These are phyloP conservation scores for Aurifilum marmelostoma DNA, from an alignment of 2,329 filamentous ascomycete species.

Conservation along the genomic window DNA sequence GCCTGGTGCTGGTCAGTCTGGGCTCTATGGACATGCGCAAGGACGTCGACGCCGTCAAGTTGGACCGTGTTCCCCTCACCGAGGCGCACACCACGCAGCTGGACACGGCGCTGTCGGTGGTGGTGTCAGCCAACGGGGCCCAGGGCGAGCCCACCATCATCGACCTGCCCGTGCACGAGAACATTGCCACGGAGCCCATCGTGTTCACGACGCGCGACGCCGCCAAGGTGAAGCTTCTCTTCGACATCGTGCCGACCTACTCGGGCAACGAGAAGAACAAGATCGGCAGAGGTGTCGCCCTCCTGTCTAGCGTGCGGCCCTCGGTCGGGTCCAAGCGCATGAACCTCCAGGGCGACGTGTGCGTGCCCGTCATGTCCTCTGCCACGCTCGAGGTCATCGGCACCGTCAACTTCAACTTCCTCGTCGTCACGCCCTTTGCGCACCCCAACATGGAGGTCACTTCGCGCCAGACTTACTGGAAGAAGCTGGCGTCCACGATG, in stretches of 20 bases:
- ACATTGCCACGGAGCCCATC: constrained; percentile 90
- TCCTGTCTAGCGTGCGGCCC: constrained; percentile 84
- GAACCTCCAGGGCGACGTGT: constrained; percentile 88
- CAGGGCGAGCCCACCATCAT: constrained; percentile 85
- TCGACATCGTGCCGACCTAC: constrained; percentile 95
- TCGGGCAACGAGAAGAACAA: constrained; percentile 86
- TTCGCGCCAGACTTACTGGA: constrained; percentile 94
- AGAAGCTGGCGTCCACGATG: constrained; percentile 87
- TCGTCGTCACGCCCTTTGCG: constrained; percentile 90
- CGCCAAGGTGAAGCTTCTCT: constrained; percentile 82
- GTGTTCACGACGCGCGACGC: constrained; percentile 81
- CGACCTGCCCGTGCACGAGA: constrained; percentile 91
- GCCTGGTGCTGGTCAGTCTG: constrained; percentile 87
- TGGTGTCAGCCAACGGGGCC: constrained; percentile 84
- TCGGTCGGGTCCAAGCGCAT: constrained; percentile 84
- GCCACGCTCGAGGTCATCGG: constrained; percentile 89
- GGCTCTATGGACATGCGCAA: constrained; percentile 95
- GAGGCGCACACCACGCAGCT: constrained; percentile 91
- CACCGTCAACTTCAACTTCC: constrained; percentile 93
- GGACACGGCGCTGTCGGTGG: constrained; percentile 89
- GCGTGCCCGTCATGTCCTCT: constrained; percentile 80
- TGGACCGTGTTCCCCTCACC: constrained; percentile 85
- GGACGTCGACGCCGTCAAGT: constrained; percentile 74
- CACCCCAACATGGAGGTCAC: constrained; percentile 94
- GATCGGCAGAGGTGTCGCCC: constrained; percentile 84